Evolutionary conservation across 345 rosid genomes (phyloP), one percentile per base, ranked within the genome.

Genomic region (Garcia nutans): DNA sequence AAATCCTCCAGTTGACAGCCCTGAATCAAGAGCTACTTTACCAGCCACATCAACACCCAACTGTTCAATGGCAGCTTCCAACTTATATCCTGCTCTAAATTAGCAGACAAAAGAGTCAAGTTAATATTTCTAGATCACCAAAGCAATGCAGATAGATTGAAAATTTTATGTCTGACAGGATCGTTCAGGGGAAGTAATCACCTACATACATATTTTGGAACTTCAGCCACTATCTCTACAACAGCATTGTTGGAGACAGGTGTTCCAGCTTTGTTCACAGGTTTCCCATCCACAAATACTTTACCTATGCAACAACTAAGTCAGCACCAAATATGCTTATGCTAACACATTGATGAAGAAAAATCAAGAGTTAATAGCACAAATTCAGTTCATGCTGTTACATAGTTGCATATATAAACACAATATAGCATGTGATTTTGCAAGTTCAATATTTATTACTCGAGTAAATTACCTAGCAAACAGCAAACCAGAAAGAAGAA

Each of bases 141-240:
- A 74, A 20, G 42, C 15, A 72, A 16, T 37, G 50, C 31, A 56
- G 41, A 76, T 15, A 56, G 22, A 71, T 2, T 20, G 2, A 74
- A 74, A 60, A 68, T 55, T 72, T 31, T 22, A 67, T 49, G 31
- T 19, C 50, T 19, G 8, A 75, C 76, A 80, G 64, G 60, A 75
- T 58, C 77, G 57, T 65, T 70, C 61, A 57, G 58, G 56, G 63
- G 56, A 79, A 89, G 84, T 85, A 86, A 87, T 96, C 97, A 96
- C 99, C 98, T 96, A 92, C 99, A 96, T 91, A 93, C 98, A 76
- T 84, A 96, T 93, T 93, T 96, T 5, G 98, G 99, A 81, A 91
- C 75, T 86, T 90, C 93, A 24, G 93, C 97, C 65, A 58, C 87
- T 59, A 93, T 93, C 79, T 92, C 91, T 70, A 96, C 91, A 82